Evolutionary conservation across 768 basidiomycete species (phyloP).

Genomic region (Suillus cothurnatus): DNA sequence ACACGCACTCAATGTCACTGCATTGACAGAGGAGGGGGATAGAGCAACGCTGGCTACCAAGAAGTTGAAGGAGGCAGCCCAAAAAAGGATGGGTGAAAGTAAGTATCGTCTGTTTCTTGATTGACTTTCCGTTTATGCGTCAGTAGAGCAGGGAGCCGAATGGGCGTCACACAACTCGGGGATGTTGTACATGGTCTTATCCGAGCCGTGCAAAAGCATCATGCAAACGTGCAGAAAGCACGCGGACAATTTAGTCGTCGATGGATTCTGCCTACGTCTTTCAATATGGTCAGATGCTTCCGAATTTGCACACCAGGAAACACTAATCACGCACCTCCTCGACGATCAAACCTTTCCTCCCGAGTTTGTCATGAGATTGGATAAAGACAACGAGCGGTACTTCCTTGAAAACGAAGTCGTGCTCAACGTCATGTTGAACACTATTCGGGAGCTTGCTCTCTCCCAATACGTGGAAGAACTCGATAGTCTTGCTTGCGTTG

Average conservation of each 20-base stretch:
- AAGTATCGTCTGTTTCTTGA: background rate
- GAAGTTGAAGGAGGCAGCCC: background rate
- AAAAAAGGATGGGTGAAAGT: background rate
- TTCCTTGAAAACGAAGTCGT: background rate
- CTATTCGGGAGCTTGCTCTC: background rate
- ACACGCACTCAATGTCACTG: background rate
- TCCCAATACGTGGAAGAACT: fast-evolving
- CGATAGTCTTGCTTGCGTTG: background rate
- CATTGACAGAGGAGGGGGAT: background rate
- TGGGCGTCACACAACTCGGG: background rate
- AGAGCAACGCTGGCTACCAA: background rate
- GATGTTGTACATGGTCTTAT: background rate
- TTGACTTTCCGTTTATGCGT: background rate
- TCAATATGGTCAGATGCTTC: background rate
- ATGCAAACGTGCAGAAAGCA: background rate
- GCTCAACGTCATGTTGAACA: background rate
- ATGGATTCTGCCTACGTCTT: background rate
- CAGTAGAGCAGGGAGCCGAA: background rate
- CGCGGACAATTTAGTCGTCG: background rate
- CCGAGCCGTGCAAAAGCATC: background rate
- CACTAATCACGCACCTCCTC: background rate
- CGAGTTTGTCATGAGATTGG: background rate
- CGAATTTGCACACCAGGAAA: background rate
- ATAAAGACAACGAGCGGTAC: background rate
- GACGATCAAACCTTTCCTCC: background rate